Conservation (phyloP, 2,329 filamentous ascomycete genomes). For the Diaporthe ilicicola region DNA sequence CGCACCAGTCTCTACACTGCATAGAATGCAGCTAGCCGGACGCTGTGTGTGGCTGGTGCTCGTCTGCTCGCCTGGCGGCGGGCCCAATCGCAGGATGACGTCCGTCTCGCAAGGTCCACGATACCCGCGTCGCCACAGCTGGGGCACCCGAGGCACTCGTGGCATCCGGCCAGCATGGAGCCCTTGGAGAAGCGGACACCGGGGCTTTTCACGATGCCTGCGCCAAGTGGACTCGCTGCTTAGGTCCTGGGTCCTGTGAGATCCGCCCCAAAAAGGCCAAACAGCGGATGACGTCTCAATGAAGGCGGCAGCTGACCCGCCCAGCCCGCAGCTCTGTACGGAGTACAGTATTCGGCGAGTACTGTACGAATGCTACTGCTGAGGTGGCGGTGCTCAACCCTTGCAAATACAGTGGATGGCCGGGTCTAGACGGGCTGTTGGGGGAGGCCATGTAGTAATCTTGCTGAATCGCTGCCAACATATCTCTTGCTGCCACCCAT, state of each 20-base stretch:
- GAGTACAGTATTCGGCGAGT: background rate
- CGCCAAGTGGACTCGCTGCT: conserved; percentile 12
- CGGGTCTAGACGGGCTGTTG: background rate
- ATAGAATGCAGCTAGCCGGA: conserved; percentile 7
- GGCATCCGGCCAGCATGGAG: background rate
- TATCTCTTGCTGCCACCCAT: background rate
- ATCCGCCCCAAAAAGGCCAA: background rate
- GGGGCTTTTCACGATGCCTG: background rate
- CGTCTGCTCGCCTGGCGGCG: background rate
- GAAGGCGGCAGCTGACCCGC: conserved; percentile 26
- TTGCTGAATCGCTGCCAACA: background rate
- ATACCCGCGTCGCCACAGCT: conserved; percentile 9
- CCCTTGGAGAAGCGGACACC: conserved; percentile 1
- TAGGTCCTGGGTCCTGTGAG: conserved; percentile 14
- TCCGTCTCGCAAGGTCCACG: conserved; percentile 2
- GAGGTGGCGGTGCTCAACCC: background rate
- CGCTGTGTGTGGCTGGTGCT: conserved; percentile 8
- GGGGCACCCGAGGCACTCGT: conserved; percentile 11
- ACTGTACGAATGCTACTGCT: background rate
- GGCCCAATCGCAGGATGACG: conserved; percentile 1
- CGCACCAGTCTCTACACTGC: background rate
- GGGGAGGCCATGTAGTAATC: background rate
- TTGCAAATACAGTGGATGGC: background rate
- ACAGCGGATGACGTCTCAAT: conserved; percentile 21
- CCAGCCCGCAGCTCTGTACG: background rate